phyloP scores from a whole-genome alignment of 257 asterid species.

The Verbena officinalis region DNA sequence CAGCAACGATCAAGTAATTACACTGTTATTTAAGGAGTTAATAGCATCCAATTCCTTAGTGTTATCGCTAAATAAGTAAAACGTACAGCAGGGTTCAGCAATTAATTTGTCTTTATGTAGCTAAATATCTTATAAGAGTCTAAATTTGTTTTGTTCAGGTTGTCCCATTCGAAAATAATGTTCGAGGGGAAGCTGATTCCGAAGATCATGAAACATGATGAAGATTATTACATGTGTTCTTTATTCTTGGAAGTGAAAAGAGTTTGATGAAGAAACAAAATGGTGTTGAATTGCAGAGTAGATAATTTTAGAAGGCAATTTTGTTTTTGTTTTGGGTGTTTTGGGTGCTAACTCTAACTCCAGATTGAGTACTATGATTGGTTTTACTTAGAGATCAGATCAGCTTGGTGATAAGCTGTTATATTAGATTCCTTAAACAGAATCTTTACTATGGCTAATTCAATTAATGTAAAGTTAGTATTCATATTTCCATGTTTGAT shows the following conservation, averaged over 20 bases:
- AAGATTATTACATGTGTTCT: not conserved
- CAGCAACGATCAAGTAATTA: conserved; percentile 45
- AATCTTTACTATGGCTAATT: not conserved
- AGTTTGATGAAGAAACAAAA: not conserved
- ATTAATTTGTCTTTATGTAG: not conserved
- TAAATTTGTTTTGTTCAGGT: conserved; percentile 35
- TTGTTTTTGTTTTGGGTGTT: not conserved
- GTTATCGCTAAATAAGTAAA: no score
- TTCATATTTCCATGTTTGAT: not conserved
- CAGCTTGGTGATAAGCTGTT: not conserved
- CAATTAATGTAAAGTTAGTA: not conserved
- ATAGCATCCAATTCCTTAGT: not conserved
- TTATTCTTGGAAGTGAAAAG: not conserved
- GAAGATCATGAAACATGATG: conserved; percentile 2
- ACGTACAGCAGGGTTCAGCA: no score
- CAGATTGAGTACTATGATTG: not conserved
- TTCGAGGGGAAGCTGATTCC: conserved; percentile 28
- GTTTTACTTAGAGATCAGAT: not conserved
- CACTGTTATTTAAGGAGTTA: not conserved
- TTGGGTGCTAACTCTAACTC: not conserved
- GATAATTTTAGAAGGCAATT: not conserved
- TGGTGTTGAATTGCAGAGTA: not conserved
- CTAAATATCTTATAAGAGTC: not conserved
- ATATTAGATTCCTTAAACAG: not conserved
- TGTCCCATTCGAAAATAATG: conserved; percentile 37